Conservation (phyloP, 2,329 filamentous ascomycete species). For the Diaporthe amygdali region DNA sequence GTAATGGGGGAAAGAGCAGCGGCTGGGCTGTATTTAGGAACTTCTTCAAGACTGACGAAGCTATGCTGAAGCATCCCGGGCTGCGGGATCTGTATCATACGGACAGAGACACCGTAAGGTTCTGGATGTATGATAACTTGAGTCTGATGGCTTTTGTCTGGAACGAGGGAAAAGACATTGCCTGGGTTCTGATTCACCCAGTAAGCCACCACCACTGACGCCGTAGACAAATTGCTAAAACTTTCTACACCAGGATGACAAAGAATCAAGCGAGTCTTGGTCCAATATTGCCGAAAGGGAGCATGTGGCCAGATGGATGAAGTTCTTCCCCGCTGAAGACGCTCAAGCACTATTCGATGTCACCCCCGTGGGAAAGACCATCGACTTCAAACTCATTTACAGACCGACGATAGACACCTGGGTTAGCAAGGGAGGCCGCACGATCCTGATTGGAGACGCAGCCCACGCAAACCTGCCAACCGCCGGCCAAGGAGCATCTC, state of each 20-base stretch:
- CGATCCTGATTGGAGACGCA: slow-evolving; percentile 55
- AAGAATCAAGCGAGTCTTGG: not conserved
- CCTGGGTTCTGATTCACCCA: not conserved
- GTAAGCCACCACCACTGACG: not conserved
- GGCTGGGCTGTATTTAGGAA: not conserved
- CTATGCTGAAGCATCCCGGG: not conserved
- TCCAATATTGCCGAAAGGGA: not conserved
- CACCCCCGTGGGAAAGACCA: not conserved
- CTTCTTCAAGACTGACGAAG: not conserved
- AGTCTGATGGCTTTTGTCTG: not conserved
- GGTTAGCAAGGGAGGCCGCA: not conserved
- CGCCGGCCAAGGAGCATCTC: slow-evolving; percentile 42
- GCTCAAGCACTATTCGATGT: not conserved
- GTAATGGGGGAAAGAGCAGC: not conserved
- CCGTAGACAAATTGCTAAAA: not conserved
- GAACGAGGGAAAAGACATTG: not conserved
- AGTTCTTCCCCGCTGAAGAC: not conserved
- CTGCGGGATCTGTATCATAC: not conserved
- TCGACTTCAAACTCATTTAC: slow-evolving; percentile 1
- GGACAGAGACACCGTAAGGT: not conserved
- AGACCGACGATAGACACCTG: not conserved
- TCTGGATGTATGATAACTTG: not conserved
- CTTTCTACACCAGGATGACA: not conserved
- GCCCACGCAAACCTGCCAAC: slow-evolving; percentile 57
- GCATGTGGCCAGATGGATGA: not conserved